A percentile compares a stretch with the other conserved stretches of the same genome.
phyloP scores from a whole-genome alignment of 179 eudicot genomes.

The Dionaea muscipula region DNA sequence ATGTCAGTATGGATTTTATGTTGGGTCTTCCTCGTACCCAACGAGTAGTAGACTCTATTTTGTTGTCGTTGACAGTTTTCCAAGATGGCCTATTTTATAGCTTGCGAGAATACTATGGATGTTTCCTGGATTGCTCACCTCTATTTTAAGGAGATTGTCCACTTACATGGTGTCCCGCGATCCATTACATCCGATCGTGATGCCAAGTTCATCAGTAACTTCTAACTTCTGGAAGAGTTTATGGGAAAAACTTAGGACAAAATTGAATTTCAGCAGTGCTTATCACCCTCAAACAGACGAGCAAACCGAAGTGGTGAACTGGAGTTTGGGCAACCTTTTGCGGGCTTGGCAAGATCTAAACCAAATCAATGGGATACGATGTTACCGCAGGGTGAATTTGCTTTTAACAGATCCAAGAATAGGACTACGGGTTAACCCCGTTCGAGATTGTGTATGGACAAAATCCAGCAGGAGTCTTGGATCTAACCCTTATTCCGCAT shows the following conservation, averaged over 20 bases:
- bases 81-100: constrained; percentile 9
- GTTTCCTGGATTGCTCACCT: background rate
- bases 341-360: background rate
- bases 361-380: background rate
- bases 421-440: background rate
- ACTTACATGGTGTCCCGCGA: background rate
- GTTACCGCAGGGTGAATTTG: constrained; percentile 1
- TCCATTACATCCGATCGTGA: background rate
- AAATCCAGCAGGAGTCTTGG: background rate
- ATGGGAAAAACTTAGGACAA: constrained; percentile 2
- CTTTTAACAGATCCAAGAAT: background rate
- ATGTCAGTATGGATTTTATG: constrained; percentile 11
- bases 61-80: constrained; percentile 6
- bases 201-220: background rate
- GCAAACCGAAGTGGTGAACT: constrained; percentile 4
- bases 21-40: background rate
- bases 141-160: background rate
- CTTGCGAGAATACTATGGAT: constrained; percentile 6
- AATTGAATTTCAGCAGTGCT: background rate
- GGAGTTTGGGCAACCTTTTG: constrained; percentile 1
- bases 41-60: background rate
- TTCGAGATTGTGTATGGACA: background rate
- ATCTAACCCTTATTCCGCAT: background rate
- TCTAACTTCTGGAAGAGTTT: constrained; percentile 2
- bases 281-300: constrained; percentile 6